Percentiles rank a stretch among this genome's conserved stretches.
Conservation (phyloP, 1,139 yeast species). For the Sugiyamaella neomexicana region DNA sequence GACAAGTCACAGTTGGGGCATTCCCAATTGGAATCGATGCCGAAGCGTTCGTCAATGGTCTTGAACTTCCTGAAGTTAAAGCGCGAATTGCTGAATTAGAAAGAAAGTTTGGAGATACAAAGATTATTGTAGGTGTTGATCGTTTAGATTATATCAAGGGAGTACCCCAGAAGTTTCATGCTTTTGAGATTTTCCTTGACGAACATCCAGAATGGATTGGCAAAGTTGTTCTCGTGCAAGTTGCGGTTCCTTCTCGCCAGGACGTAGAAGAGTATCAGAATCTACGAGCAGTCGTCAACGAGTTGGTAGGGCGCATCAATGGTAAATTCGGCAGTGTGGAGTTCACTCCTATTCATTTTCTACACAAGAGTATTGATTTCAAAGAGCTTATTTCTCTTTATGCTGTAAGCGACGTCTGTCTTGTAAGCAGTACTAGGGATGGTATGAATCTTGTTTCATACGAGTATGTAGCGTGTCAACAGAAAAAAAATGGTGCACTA, state of each 20-base stretch:
- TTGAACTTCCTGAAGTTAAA: constrained; percentile 61
- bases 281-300: constrained; percentile 89
- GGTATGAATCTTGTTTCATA: constrained; percentile 97
- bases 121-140: constrained; percentile 94
- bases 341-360: constrained; percentile 94
- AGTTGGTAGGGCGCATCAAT: constrained; percentile 92
- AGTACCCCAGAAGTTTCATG: constrained; percentile 94
- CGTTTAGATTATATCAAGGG: constrained; percentile 95
- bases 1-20: constrained; percentile 86
- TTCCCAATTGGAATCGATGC: constrained; percentile 98
- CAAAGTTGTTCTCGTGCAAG: constrained; percentile 91
- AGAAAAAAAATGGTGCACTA: constrained; percentile 79
- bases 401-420: constrained; percentile 82
- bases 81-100: constrained; percentile 64
- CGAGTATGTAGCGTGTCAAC: constrained; percentile 96
- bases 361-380: constrained; percentile 90
- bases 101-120: constrained; percentile 64
- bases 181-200: constrained; percentile 85
- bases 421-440: constrained; percentile 92
- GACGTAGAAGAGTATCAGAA: constrained; percentile 98
- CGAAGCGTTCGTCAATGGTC: constrained; percentile 81
- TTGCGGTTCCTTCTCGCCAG: constrained; percentile 97
- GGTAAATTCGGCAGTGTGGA: constrained; percentile 97
- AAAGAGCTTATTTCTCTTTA: constrained; percentile 89
- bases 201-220: constrained; percentile 99